These are phyloP conservation scores for Selenicereus undatus DNA, from an alignment of 148 eudicot species.

Conservation along the genomic window DNA sequence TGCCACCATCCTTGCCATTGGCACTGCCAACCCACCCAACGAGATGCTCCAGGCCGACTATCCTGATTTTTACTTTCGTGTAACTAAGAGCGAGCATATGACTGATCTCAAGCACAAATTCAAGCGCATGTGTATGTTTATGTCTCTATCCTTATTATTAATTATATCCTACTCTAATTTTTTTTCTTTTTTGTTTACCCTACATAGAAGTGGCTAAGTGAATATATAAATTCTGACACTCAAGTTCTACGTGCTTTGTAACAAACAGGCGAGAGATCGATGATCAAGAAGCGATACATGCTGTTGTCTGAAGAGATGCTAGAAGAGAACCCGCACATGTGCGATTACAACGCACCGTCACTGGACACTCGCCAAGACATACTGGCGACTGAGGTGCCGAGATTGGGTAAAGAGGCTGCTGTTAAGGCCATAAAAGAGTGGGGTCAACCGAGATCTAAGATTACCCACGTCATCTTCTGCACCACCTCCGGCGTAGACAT, in stretches of 20 bases:
- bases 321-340: not conserved
- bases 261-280: slow-evolving; percentile 1
- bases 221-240: not conserved
- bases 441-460: slow-evolving; percentile 32
- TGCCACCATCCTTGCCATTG: not conserved
- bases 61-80: not conserved
- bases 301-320: not conserved
- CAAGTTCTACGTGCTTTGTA: not conserved
- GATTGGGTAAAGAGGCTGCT: slow-evolving; percentile 1
- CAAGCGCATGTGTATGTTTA: not conserved
- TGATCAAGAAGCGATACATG: slow-evolving; percentile 6
- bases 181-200: no score
- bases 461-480: slow-evolving; percentile 29
- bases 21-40: not conserved
- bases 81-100: not conserved
- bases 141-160: not conserved
- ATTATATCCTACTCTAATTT: not conserved
- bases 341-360: not conserved
- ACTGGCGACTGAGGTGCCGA: not conserved
- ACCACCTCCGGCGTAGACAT: slow-evolving; percentile 33
- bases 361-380: slow-evolving; percentile 5
- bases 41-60: not conserved
- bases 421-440: slow-evolving; percentile 18
- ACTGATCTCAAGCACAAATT: not conserved
- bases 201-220: no score